These are phyloP conservation scores for Colletotrichum tropicale DNA, from an alignment of 2,329 filamentous ascomycete genomes.

Conservation along the genomic window DNA sequence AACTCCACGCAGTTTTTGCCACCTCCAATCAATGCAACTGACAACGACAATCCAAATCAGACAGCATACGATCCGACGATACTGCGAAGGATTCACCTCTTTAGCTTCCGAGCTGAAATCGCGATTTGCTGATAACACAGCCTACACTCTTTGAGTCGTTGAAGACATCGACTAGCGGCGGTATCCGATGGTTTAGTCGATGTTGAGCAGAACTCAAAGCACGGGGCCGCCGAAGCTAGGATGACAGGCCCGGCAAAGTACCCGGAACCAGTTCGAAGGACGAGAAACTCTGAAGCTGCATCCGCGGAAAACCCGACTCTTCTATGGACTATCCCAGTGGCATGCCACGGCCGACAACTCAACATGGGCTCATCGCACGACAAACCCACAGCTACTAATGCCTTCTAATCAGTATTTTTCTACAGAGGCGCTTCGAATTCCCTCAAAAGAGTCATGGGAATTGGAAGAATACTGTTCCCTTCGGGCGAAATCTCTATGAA, in stretches of 20 bases:
- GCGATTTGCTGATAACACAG: not conserved
- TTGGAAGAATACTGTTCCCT: not conserved
- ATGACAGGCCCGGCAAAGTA: not conserved
- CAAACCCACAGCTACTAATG: not conserved
- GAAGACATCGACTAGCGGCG: not conserved
- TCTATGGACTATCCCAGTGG: not conserved
- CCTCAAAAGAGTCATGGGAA: not conserved
- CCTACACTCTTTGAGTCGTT: not conserved
- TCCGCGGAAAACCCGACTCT: not conserved
- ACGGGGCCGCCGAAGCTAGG: not conserved
- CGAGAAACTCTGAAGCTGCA: not conserved
- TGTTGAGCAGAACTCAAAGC: not conserved
- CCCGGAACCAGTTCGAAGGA: not conserved
- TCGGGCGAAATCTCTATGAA: not conserved
- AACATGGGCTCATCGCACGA: not conserved
- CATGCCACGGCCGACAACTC: not conserved
- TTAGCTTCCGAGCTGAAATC: not conserved
- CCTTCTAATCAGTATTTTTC: not conserved
- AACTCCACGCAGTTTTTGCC: not conserved
- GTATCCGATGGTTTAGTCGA: not conserved
- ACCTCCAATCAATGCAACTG: not conserved
- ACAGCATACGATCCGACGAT: not conserved
- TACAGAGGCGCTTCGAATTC: not conserved
- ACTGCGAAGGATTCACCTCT: not conserved
- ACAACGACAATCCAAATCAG: not conserved